phyloP scores from a whole-genome alignment of 345 rosid species.

The Linum usitatissimum region DNA sequence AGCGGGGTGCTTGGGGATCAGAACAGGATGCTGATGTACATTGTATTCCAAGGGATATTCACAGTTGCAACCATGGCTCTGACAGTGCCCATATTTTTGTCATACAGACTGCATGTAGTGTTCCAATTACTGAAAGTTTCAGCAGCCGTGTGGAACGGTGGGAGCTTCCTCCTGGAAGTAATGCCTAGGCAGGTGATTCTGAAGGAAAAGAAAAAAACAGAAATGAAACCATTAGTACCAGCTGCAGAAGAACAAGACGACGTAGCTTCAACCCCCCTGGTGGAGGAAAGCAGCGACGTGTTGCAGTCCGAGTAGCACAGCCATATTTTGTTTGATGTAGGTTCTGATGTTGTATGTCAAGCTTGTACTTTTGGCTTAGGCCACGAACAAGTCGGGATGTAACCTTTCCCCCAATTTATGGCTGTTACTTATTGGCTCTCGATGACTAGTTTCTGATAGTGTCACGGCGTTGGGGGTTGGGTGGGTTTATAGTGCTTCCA shows the following conservation, averaged over 20 bases:
- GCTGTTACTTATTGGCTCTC: not conserved
- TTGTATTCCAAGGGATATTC: slow-evolving; percentile 58
- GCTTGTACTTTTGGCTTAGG: not conserved
- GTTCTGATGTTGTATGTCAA: not conserved
- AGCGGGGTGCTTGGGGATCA: slow-evolving; percentile 82
- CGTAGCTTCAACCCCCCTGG: not conserved
- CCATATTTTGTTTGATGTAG: not conserved
- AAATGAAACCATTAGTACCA: slow-evolving; percentile 11
- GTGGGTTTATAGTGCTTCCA: not conserved
- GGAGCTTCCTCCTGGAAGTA: slow-evolving; percentile 77
- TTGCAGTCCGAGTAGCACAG: not conserved
- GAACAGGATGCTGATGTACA: slow-evolving; percentile 74
- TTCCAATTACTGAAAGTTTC: slow-evolving; percentile 86
- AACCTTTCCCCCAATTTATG: not conserved
- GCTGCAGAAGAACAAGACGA: slow-evolving; percentile 15
- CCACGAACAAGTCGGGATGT: not conserved
- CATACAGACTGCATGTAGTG: slow-evolving; percentile 50
- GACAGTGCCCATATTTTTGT: slow-evolving; percentile 81
- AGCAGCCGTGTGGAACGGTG: slow-evolving; percentile 88
- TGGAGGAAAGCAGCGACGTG: slow-evolving; percentile 13
- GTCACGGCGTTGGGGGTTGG: not conserved
- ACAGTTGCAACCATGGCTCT: slow-evolving; percentile 93
- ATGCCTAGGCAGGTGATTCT: slow-evolving; percentile 83
- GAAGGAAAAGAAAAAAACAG: slow-evolving; percentile 62
- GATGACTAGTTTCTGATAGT: not conserved